Base-by-base conservation (phyloP, 805 yeast genomes). In the Ogataea philodendri region DNA sequence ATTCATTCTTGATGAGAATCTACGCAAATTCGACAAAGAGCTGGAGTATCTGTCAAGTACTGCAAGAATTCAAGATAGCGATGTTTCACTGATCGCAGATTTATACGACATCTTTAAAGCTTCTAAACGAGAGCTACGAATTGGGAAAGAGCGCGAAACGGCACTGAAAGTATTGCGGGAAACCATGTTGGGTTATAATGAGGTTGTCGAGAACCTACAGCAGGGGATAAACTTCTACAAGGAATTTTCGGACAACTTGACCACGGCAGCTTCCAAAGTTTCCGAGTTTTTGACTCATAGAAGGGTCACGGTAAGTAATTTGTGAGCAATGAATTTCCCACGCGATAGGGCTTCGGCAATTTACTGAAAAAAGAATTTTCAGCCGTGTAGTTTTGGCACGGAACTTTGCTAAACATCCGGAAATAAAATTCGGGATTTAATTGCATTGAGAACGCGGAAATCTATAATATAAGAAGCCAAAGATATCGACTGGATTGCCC, bases 151-250 rank as follows among this genome's bases (percentile, higher is more conserved):
- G 21, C 61, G 87, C 29, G 73, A 71, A 33, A 60, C 63, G 15
- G 71, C 73, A 1, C 55, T 84, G 26, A 77, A 74, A 35, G 60
- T 57, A 1, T 55, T 83, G 18, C 82, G 76, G 35, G 56, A 65
- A 5, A 74, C 71, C 1, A 73, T 67, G 44, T 56, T 63, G 24
- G 69, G 73, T 30, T 81, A 67, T 49, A 57, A 68, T 18, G 85
- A 82, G 48, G 67, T 85, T 2, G 57, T 70, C 11, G 62, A 67
- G 5, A 82, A 84, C 51, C 55, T 86, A 17, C 70, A 70, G 19
- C 84, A 82, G 48, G 96, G 95, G 0, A 49, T 74, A 0, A 69
- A 70, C 35, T 88, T 88, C 53, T 89, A 89, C 61, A 67, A 67
- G 23, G 82, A 79, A 35, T 73, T 85, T 42, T 60, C 70, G 19